A percentile compares a stretch with the other conserved stretches of the same genome.
Evolutionary conservation across 2,329 filamentous ascomycete species (phyloP).

Genomic region (Stemphylium lycopersici): DNA sequence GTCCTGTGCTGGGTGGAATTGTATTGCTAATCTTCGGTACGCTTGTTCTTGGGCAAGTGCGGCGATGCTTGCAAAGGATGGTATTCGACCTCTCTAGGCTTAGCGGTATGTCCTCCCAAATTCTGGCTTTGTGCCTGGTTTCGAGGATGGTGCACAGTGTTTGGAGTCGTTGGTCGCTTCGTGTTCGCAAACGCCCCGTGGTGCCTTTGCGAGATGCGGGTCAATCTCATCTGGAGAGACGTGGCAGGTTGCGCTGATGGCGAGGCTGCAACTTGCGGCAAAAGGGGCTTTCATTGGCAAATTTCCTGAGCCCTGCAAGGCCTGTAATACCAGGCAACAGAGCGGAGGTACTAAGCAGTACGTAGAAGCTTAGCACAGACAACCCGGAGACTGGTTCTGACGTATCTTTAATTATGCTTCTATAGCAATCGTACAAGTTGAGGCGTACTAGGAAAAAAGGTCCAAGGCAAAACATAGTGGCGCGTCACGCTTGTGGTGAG

Average conservation of each 20-base stretch:
- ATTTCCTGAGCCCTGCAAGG: constrained; percentile 69
- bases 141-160: not conserved
- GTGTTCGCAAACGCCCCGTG: constrained; percentile 27
- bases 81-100: not conserved
- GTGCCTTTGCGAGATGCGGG: constrained; percentile 21
- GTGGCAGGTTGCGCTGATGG: constrained; percentile 38
- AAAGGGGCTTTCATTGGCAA: constrained; percentile 80
- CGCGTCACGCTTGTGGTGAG: constrained; percentile 38
- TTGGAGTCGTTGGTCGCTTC: not conserved
- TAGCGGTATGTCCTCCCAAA: not conserved
- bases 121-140: not conserved
- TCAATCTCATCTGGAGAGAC: constrained; percentile 16
- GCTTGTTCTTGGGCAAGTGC: too few species aligned
- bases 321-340: constrained; percentile 33
- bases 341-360: constrained; percentile 2
- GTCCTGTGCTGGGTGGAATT: too few species aligned
- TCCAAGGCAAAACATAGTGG: constrained; percentile 56
- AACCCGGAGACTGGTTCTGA: constrained; percentile 11
- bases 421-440: constrained; percentile 2
- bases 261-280: constrained; percentile 70
- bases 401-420: too few species aligned
- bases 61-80: too few species aligned
- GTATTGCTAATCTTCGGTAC: too few species aligned
- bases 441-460: constrained; percentile 46
- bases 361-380: constrained; percentile 12